Percentiles rank a stretch among this genome's conserved stretches.
These are phyloP conservation scores for Monosporozyma yasuniensis DNA, from an alignment of 805 yeast species.

Conservation along the genomic window DNA sequence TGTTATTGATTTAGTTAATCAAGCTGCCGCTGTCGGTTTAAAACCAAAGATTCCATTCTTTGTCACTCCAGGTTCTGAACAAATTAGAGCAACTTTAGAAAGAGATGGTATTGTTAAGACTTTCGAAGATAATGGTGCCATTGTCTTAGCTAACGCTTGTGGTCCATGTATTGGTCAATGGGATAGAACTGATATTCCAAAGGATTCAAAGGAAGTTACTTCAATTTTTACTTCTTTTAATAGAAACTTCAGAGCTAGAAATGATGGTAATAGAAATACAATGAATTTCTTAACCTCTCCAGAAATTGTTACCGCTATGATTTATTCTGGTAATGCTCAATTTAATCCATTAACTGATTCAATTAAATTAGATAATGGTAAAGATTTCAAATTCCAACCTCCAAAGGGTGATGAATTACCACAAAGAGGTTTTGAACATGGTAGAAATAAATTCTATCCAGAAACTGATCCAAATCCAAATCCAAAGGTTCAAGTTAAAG, in stretches of 20 bases:
- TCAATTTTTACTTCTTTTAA: conserved; percentile 95
- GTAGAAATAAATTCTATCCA: conserved; percentile 71
- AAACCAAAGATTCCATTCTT: conserved; percentile 87
- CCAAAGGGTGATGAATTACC: conserved; percentile 85
- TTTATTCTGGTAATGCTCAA: conserved; percentile 84
- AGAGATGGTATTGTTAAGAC: conserved; percentile 84
- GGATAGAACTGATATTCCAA: conserved; percentile 80
- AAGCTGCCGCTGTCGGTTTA: conserved; percentile 79
- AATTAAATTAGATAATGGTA: conserved; percentile 63
- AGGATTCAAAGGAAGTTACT: conserved; percentile 57
- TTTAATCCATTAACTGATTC: conserved; percentile 87
- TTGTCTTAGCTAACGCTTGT: conserved; percentile 93
- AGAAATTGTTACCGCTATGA: conserved; percentile 94
- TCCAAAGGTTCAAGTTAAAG: conserved; percentile 50
- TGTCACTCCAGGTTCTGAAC: conserved; percentile 98
- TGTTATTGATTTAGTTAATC: conserved; percentile 81
- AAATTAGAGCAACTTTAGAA: conserved; percentile 92
- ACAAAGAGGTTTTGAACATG: conserved; percentile 60
- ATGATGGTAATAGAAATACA: conserved; percentile 96
- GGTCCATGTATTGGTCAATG: conserved; percentile 99
- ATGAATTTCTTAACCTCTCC: conserved; percentile 98
- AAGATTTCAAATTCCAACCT: conserved; percentile 65
- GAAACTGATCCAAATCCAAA: conserved; percentile 56
- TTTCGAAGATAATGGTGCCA: conserved; percentile 82
- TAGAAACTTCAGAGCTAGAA: conserved; percentile 96